A percentile compares a stretch with the other conserved stretches of the same genome.
phyloP scores from a whole-genome alignment of 768 basidiomycete species.

The Dioszegia hungarica region DNA sequence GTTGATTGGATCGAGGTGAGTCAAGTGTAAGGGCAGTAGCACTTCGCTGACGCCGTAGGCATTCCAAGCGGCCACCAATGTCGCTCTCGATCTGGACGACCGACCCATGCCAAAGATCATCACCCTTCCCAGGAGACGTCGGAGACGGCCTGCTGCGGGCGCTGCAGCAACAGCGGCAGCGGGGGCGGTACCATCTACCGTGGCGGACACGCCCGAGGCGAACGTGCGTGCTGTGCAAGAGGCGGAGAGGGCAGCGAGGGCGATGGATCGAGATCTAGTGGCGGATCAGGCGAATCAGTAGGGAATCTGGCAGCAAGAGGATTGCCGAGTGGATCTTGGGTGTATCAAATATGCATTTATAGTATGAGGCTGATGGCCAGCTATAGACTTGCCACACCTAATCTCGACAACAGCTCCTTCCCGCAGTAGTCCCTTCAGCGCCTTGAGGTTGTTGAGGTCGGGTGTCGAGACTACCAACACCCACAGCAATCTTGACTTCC shows the following conservation, averaged over 20 bases:
- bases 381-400: too few species aligned
- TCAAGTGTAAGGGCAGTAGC: neutral
- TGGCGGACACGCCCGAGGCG: conserved; percentile 33
- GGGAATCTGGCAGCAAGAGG: neutral
- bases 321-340: neutral
- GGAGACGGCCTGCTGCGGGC: conserved; percentile 22
- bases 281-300: conserved; percentile 33
- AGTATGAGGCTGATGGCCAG: too few species aligned
- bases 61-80: conserved; percentile 85
- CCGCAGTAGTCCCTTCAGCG: too few species aligned
- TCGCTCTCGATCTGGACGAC: conserved; percentile 85
- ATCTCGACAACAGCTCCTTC: too few species aligned
- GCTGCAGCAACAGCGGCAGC: conserved; percentile 6
- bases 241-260: conserved; percentile 18
- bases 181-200: conserved; percentile 12
- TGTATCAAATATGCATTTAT: too few species aligned
- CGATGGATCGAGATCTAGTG: conserved; percentile 32
- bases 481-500: neutral
- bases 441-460: too few species aligned
- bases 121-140: conserved; percentile 43
- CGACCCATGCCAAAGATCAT: conserved; percentile 82
- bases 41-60: conserved; percentile 53
- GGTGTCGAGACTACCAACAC: too few species aligned
- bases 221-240: conserved; percentile 34
- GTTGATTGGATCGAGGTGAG: conserved; percentile 93